Conservation (phyloP, 129 eudicot genomes). For the Lonicera japonica region DNA sequence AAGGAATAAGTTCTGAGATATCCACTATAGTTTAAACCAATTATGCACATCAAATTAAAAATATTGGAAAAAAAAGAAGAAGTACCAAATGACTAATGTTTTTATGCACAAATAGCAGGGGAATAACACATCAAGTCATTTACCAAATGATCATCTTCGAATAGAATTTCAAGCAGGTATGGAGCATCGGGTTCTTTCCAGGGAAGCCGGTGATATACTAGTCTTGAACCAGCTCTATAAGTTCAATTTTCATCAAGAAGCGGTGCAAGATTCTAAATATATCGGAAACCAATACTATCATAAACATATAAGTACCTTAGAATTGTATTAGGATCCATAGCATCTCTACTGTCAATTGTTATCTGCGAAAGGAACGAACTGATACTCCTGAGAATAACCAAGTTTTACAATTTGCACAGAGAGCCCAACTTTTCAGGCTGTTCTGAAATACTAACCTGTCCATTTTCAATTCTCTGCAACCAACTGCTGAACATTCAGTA, state of each 20-base stretch:
- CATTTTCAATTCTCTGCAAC: conserved; percentile 84
- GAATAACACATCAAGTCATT: conserved; percentile 4
- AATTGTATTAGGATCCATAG: conserved; percentile 44
- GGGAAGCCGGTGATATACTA: conserved; percentile 75
- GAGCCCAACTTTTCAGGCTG: background rate
- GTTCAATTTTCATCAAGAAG: background rate
- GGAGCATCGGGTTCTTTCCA: conserved; percentile 95
- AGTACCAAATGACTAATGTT: background rate
- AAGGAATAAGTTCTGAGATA: too few species aligned
- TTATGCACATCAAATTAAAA: too few species aligned
- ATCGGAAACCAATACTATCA: background rate
- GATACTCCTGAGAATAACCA: conserved; percentile 1
- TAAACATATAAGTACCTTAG: conserved; percentile 34
- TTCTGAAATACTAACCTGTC: conserved; percentile 47
- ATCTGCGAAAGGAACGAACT: conserved; percentile 40
- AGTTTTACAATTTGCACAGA: background rate
- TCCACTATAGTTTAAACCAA: too few species aligned
- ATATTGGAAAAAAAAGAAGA: too few species aligned
- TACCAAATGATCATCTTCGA: conserved; percentile 91
- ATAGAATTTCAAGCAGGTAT: conserved; percentile 57
- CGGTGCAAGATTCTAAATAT: background rate
- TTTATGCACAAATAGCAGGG: background rate
- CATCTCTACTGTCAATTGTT: conserved; percentile 47
- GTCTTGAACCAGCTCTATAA: conserved; percentile 50
- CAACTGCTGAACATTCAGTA: conserved; percentile 44